A percentile compares a stretch with the other conserved stretches of the same genome.
phyloP scores from a whole-genome alignment of 345 rosid species.

The Hibiscus syriacus region DNA sequence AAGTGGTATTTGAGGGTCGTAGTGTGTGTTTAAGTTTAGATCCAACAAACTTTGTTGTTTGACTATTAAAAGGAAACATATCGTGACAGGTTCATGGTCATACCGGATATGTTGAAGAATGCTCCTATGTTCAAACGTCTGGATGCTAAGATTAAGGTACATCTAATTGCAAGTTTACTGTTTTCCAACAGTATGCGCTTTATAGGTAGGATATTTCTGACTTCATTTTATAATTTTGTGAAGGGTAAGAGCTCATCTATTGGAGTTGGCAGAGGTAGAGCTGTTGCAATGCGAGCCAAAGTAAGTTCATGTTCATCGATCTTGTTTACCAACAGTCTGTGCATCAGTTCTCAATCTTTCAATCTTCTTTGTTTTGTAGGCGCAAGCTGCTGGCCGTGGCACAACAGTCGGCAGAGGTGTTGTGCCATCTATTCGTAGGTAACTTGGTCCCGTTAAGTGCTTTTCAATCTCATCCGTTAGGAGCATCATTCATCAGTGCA shows the following conservation, averaged over 20 bases:
- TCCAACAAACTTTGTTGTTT: background rate
- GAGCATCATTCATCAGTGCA: background rate
- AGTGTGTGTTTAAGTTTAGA: background rate
- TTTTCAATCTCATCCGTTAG: background rate
- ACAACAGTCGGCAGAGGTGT: slow-evolving; percentile 68
- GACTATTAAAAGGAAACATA: background rate
- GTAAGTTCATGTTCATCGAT: slow-evolving; percentile 34
- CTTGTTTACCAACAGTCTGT: background rate
- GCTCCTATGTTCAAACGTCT: slow-evolving; percentile 97
- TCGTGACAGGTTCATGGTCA: slow-evolving; percentile 84
- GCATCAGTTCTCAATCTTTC: background rate
- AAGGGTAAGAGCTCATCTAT: slow-evolving; percentile 86
- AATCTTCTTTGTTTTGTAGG: slow-evolving; percentile 25
- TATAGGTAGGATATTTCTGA: background rate
- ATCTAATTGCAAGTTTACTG: slow-evolving; percentile 1
- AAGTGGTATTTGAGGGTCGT: background rate
- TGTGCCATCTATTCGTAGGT: slow-evolving; percentile 69
- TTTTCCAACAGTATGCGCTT: background rate
- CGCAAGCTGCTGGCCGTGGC: slow-evolving; percentile 82
- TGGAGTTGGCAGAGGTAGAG: slow-evolving; percentile 92
- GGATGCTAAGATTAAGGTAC: slow-evolving; percentile 79
- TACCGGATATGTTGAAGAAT: slow-evolving; percentile 97
- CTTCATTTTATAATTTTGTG: slow-evolving; percentile 18
- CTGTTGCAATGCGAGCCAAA: slow-evolving; percentile 82
- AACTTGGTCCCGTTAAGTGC: slow-evolving; percentile 3